Percentiles rank a stretch among this genome's conserved stretches.
phyloP scores from a whole-genome alignment of 2,329 filamentous ascomycete genomes.

The Pseudogymnoascus sp. region DNA sequence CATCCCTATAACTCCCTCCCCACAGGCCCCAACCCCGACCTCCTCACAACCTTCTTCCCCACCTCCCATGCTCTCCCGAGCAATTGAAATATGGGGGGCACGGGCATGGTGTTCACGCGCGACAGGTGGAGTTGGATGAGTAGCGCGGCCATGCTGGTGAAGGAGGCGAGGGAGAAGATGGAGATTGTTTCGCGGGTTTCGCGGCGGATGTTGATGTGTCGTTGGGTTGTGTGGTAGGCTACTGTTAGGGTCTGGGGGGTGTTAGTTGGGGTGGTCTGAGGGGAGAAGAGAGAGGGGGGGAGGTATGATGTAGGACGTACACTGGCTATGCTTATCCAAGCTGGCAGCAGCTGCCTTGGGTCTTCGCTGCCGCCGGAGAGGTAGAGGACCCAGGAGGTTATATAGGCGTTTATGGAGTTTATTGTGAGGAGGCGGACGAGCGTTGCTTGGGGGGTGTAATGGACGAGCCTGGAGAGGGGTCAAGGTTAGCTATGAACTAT shows the following conservation, averaged over 20 bases:
- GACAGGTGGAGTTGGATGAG: slow-evolving; percentile 55
- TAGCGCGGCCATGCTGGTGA: slow-evolving; percentile 65
- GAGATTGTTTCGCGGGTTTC: slow-evolving; percentile 72
- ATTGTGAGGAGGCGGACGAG: slow-evolving; percentile 72
- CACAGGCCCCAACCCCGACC: not conserved
- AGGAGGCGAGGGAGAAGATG: slow-evolving; percentile 69
- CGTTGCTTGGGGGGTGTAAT: slow-evolving; percentile 75
- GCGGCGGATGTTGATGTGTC: slow-evolving; percentile 71
- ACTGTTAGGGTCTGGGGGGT: slow-evolving; percentile 58
- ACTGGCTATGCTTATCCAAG: slow-evolving; percentile 72
- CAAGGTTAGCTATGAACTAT: not conserved
- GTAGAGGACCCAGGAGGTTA: slow-evolving; percentile 65
- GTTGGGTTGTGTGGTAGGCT: slow-evolving; percentile 69
- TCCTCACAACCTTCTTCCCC: not conserved
- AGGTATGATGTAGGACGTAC: slow-evolving; percentile 37
- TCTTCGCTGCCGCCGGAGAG: slow-evolving; percentile 64
- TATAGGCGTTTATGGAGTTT: slow-evolving; percentile 66
- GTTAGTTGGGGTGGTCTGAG: not conserved
- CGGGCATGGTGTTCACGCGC: slow-evolving; percentile 24
- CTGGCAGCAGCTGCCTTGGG: slow-evolving; percentile 63
- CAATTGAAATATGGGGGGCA: slow-evolving; percentile 15
- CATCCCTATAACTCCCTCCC: slow-evolving; percentile 4
- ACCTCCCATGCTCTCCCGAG: not conserved
- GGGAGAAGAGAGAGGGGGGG: not conserved
- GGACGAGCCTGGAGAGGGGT: slow-evolving; percentile 56